These are phyloP conservation scores for Penicillium cinerascens DNA, from an alignment of 495 filamentous ascomycete species.

Conservation along the genomic window DNA sequence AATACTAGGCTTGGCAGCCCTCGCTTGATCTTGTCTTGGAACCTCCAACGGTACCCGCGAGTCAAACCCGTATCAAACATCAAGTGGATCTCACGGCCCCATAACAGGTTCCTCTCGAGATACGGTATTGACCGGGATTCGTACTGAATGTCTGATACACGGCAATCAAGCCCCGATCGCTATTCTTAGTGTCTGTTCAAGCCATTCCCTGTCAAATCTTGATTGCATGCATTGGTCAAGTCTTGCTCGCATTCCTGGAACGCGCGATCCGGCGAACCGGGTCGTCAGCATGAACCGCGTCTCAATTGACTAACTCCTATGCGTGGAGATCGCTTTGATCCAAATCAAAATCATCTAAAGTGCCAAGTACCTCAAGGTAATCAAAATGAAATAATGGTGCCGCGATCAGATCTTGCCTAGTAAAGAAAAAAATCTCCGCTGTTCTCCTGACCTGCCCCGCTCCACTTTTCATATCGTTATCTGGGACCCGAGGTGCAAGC, in stretches of 20 bases:
- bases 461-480: conserved; percentile 16
- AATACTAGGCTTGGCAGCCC: conserved; percentile 6
- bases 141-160: neutral
- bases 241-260: conserved; percentile 6
- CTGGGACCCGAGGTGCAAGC: conserved; percentile 13
- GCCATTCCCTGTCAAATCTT: neutral
- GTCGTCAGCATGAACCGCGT: neutral
- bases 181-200: conserved; percentile 12
- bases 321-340: neutral
- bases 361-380: neutral
- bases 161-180: conserved; percentile 6
- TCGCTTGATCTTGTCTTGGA: neutral
- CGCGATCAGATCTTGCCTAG: neutral
- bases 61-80: neutral
- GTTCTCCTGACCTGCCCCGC: conserved; percentile 3
- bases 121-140: conserved; percentile 1
- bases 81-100: neutral
- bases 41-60: neutral
- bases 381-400: neutral
- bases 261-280: conserved; percentile 2
- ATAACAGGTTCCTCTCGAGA: neutral
- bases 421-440: neutral
- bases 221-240: conserved; percentile 13
- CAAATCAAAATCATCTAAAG: neutral
- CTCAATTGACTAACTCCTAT: neutral